These are phyloP conservation scores for Rehmannia glutinosa DNA, from an alignment of 257 asterid genomes.

Conservation along the genomic window DNA sequence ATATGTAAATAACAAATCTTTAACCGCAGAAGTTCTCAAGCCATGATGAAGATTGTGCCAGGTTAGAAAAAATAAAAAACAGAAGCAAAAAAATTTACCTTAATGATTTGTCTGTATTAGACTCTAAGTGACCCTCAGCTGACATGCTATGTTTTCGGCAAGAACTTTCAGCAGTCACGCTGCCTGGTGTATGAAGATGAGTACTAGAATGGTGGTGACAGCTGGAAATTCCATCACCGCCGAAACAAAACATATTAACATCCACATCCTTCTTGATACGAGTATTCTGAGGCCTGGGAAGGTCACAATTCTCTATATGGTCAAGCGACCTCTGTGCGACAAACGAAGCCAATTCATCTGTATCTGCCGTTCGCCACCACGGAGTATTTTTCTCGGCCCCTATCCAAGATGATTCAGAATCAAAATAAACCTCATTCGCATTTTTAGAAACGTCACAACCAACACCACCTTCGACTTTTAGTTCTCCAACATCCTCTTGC, in stretches of 20 bases:
- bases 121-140: constrained; percentile 20
- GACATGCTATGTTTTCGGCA: constrained; percentile 15
- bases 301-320: constrained; percentile 75
- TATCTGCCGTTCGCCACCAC: constrained; percentile 88
- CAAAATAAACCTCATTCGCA: constrained; percentile 30
- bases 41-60: no score
- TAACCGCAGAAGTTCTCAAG: no score
- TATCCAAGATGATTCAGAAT: constrained; percentile 44
- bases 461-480: constrained; percentile 16
- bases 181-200: constrained; percentile 10
- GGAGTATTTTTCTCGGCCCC: constrained; percentile 48
- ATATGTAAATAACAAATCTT: no score
- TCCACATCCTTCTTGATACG: constrained; percentile 34
- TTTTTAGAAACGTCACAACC: constrained; percentile 31
- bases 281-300: constrained; percentile 62
- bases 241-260: constrained; percentile 22
- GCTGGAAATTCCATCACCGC: constrained; percentile 17
- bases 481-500: constrained; percentile 22
- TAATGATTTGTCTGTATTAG: constrained; percentile 19
- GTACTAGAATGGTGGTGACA: neutral
- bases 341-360: constrained; percentile 68
- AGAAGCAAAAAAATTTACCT: constrained; percentile 34
- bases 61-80: neutral
- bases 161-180: constrained; percentile 6
- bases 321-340: constrained; percentile 58